These are phyloP conservation scores for Boletus patriciae DNA, from an alignment of 768 basidiomycete genomes.

Conservation along the genomic window DNA sequence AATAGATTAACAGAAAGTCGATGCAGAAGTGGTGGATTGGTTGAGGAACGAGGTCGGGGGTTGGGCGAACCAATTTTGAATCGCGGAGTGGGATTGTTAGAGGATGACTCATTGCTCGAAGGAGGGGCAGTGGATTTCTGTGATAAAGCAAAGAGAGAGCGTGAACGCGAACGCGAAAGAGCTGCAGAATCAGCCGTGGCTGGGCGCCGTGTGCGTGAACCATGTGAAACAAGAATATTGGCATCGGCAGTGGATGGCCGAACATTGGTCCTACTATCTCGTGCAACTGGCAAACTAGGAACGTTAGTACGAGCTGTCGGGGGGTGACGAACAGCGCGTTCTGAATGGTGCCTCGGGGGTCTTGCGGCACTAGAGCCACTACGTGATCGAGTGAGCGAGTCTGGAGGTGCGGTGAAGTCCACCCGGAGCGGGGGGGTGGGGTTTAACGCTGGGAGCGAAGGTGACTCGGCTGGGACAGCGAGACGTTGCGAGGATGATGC, in stretches of 20 bases:
- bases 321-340: slow-evolving; percentile 20
- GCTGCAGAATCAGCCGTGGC: slow-evolving; percentile 42
- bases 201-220: slow-evolving; percentile 35
- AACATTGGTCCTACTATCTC: slow-evolving; percentile 8
- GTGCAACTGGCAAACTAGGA: slow-evolving; percentile 10
- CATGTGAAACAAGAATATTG: slow-evolving; percentile 13
- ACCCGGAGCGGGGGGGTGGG: slow-evolving; percentile 45
- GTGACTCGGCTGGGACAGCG: slow-evolving; percentile 32
- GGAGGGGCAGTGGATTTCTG: slow-evolving; percentile 17
- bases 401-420: slow-evolving; percentile 27
- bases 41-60: slow-evolving; percentile 48
- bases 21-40: slow-evolving; percentile 69
- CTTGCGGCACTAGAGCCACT: slow-evolving; percentile 25
- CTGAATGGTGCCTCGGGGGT: slow-evolving; percentile 49
- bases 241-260: slow-evolving; percentile 22
- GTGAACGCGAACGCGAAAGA: slow-evolving; percentile 36
- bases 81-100: slow-evolving; percentile 8
- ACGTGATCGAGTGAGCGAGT: slow-evolving; percentile 19
- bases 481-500: slow-evolving; percentile 37
- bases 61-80: slow-evolving; percentile 34
- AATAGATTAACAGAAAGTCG: slow-evolving; percentile 70
- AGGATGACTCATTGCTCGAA: slow-evolving; percentile 5
- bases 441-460: slow-evolving; percentile 40
- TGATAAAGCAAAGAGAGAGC: slow-evolving; percentile 29
- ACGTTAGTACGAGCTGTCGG: slow-evolving; percentile 6